Evolutionary conservation across 768 basidiomycete species (phyloP), one percentile per base, ranked within the genome.

Genomic region (Candolleomyces eurysporus): DNA sequence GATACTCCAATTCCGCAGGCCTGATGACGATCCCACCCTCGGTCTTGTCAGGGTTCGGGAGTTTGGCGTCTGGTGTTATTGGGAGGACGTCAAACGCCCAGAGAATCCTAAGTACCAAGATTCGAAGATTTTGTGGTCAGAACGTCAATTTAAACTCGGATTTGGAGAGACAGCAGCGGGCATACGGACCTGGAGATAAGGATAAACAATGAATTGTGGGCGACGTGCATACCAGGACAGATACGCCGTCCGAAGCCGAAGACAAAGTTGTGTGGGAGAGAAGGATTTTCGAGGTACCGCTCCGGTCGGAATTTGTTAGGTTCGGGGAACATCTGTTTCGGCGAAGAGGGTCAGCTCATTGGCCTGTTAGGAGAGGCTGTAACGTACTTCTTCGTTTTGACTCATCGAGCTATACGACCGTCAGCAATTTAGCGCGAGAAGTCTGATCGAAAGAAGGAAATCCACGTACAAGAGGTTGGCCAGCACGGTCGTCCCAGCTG

Each of bases 231-330:
- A 1, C 71, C 69, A 4, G 71, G 71, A 42, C 69, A 72, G n/a
- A 71, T 69, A 13, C 71, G 64, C 3, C 69, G 65, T 45, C 71
- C 71, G 32, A 72, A 72, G 5, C 69, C 71, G 60, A 72, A 71
- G 48, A 64, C 65, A 30, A 71, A 68, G 14, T 64, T 64, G 2
- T 63, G 61, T 14, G 66, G 62, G 13, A 64, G 65, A 19, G 59
- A 48, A 30, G 58, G 40, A 16, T 64, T 61, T 10, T 67, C 62
- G 21, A 70, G 60, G 60, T 67, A 72, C 19, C 71, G 59, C 58
- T 72, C 71, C 17, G 71, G 71, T 11, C 52, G 54, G 45, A 70
- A 72, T 14, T 61, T 51, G 19, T 72, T 63, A 2, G 71, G 60
- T 5, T 58, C 56, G 31, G 66, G 66, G 52, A 71, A 71, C 63